phyloP scores from a whole-genome alignment of 2,329 filamentous ascomycete species.

The Ophiocordyceps sinensis region DNA sequence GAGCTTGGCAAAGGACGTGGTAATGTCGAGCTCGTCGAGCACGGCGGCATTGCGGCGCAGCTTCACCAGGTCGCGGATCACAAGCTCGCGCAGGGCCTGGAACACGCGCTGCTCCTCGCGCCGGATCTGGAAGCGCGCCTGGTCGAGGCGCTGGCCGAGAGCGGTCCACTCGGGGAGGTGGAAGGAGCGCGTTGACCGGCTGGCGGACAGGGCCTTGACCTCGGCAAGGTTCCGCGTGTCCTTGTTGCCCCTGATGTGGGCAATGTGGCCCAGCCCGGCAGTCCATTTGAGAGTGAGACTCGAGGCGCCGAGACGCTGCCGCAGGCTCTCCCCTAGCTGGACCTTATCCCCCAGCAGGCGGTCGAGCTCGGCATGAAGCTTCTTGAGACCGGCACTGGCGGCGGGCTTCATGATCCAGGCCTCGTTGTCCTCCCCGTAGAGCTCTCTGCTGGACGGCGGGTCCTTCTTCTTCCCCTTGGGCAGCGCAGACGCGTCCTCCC shows the following conservation, averaged over 20 bases:
- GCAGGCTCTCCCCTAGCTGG: conserved; percentile 45
- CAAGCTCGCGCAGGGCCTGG: conserved; percentile 53
- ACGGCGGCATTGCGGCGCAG: conserved; percentile 82
- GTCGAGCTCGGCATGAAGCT: conserved; percentile 55
- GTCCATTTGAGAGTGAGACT: conserved; percentile 74
- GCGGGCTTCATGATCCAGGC: conserved; percentile 51
- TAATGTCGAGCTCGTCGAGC: conserved; percentile 84
- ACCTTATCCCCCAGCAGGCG: conserved; percentile 44
- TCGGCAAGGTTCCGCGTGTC: conserved; percentile 33
- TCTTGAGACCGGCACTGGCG: conserved; percentile 51
- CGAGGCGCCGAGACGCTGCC: conserved; percentile 42
- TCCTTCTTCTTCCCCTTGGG: conserved; percentile 38
- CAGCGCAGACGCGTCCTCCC: conserved; percentile 37
- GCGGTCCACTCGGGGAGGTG: conserved; percentile 72
- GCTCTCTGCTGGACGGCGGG: conserved; percentile 33
- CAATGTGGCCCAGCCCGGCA: conserved; percentile 75
- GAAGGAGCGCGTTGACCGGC: conserved; percentile 73
- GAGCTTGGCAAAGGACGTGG: conserved; percentile 69
- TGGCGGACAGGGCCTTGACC: conserved; percentile 48
- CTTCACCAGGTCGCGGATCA: conserved; percentile 70
- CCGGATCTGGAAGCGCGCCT: conserved; percentile 61
- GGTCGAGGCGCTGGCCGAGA: conserved; percentile 68
- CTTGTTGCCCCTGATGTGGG: conserved; percentile 77
- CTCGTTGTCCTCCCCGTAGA: conserved; percentile 45
- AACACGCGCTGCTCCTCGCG: conserved; percentile 77